Base-by-base conservation (phyloP, 1,284 basidiomycete species). In the Ceratobasidium sp. region DNA sequence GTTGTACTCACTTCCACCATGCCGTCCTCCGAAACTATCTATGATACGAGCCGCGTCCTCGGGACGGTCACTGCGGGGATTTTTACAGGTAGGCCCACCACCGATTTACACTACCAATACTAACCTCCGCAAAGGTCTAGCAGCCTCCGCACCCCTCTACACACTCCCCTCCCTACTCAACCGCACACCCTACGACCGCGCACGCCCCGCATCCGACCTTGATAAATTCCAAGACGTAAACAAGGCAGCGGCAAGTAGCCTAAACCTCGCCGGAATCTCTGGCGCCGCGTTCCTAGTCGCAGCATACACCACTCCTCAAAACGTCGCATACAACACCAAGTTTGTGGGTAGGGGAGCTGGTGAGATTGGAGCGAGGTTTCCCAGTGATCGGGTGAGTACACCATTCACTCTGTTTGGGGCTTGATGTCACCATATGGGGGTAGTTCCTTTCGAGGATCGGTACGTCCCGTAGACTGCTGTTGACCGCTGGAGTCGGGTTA, bases 161-260 rank as follows among this genome's bases (percentile, higher is more conserved):
- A 64, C 49, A 14, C 47, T 64, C 27, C 60, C 60, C 4, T 64
- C 60, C 1, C 50, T 64, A 7, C 49, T 64, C 36, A 53, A 53
- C 39, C 60, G 36, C 11, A 64, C 60, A 11, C 36, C 60, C 4
- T 53, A 42, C 33, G 60, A 64, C 39, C 49, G 39, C 3, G 47
- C 60, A 23, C 60, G 50, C 21, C 60, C 60, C 42, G 60, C 60
- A 3, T 52, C 60, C 2, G 50, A 62, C 39, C 60, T 64, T 36
- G 60, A 64, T 42, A 64, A 64, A 13, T 64, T 64, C 39, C 30
- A 64, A 44, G 60, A 64, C 14, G 60, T 53, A 11, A 64, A 64
- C 49, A 64, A 64, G 50, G 60, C 60, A 2, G 60, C 50, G 14
- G 30, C 60, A 21, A 52, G 47, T 2, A 53, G 60, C 42, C 39